Evolutionary conservation across 108 stramenopile genomes (phyloP).

Genomic region (Phaeodactylum tricornutum): DNA sequence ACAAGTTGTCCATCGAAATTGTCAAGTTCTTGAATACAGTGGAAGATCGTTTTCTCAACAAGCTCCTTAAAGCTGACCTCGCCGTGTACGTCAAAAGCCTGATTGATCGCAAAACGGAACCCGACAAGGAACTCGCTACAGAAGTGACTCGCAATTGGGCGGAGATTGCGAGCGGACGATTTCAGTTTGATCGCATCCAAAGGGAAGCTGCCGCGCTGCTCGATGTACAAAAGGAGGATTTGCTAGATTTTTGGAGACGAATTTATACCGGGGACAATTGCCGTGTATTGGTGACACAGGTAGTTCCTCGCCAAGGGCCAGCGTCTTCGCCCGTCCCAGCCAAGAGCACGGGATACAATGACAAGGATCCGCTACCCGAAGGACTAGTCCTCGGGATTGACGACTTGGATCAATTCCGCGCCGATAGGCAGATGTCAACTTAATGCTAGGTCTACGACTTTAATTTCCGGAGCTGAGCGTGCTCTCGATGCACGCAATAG

Average conservation of each 20-base stretch:
- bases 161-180: slow-evolving; percentile 61
- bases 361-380: not conserved
- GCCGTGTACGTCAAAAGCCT: slow-evolving; percentile 60
- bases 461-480: too few species aligned
- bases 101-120: slow-evolving; percentile 70
- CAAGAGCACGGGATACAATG: slow-evolving; percentile 27
- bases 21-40: slow-evolving; percentile 46
- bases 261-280: slow-evolving; percentile 40
- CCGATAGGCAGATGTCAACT: too few species aligned
- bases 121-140: slow-evolving; percentile 60
- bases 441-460: too few species aligned
- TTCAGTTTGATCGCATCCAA: slow-evolving; percentile 66
- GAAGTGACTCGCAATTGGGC: slow-evolving; percentile 80
- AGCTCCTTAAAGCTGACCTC: slow-evolving; percentile 41
- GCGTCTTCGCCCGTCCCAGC: slow-evolving; percentile 48
- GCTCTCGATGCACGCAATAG: too few species aligned
- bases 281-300: slow-evolving; percentile 52
- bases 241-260: slow-evolving; percentile 64
- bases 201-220: slow-evolving; percentile 55
- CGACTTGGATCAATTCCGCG: slow-evolving; percentile 50
- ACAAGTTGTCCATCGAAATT: slow-evolving; percentile 30
- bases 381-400: slow-evolving; percentile 43
- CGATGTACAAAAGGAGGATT: slow-evolving; percentile 51
- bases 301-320: slow-evolving; percentile 49
- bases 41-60: slow-evolving; percentile 29